Evolutionary conservation across 495 filamentous ascomycete species (phyloP), one percentile per base, ranked within the genome.

Genomic region (Polyplosphaeria fusca): DNA sequence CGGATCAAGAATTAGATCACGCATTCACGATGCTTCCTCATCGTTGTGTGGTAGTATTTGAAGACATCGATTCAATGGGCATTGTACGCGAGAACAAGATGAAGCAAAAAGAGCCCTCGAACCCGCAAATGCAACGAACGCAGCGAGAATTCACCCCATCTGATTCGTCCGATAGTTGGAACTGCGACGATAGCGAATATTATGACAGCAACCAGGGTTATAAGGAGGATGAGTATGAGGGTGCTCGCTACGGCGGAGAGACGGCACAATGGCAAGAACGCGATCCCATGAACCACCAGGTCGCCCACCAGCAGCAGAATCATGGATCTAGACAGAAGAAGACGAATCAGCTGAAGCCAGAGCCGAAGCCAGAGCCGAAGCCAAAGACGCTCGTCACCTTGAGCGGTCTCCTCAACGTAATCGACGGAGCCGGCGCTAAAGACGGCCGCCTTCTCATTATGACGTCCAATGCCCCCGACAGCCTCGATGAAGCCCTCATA

Each of bases 401-500:
- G 70, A 98, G 96, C 77, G 87, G 82, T 0, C 73, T 92, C 4
- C 74, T 92, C 30, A 93, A 91, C 60, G 86, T 88, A 23, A 79
- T 93, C 27, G 88, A 92, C 60, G 88, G 88, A 16, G 85, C 90
- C n/a, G 85, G 85, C 7, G 83, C 84, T 1, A 82, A 84, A 50
- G 88, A 93, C 68, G 88, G 88, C 11, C 82, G 88, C 5, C 81
- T 91, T n/a, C 76, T 92, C 9, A 84, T 93, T 60, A 92, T 93
- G 87, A 91, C 87, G 1, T 90, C 88, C 44, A 93, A 93, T 62
- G 85, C 89, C 66, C 64, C 82, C 0, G 83, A 90, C 25, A 84
- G 85, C 55, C 77, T 93, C 0, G 88, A 93, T 60, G 75, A 82
- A 32, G 87, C 88, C 0, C 76, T 93, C 1, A 84, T 88, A 49